Base-by-base conservation (phyloP, 1,284 basidiomycete genomes). In the Vanrija humicola region DNA sequence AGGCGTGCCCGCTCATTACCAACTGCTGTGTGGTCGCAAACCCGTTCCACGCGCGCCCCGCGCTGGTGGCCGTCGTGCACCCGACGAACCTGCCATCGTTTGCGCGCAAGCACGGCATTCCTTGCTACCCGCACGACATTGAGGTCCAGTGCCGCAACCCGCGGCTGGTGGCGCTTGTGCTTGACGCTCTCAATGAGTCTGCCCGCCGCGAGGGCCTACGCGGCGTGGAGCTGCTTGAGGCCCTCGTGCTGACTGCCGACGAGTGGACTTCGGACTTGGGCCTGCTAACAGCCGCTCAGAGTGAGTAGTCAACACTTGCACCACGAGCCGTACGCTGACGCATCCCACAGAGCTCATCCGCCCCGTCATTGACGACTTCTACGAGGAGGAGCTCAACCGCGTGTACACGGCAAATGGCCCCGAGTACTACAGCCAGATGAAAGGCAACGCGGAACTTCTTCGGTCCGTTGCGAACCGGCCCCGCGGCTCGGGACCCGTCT, bases 191-290 rank as follows among this genome's bases (percentile, higher is more conserved):
- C 69, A 92, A 93, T 66, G 77, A 75, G 1, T 77, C 85, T 1
- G 93, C 89, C 23, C 93, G 88, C 83, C 90, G 88, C 81, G 86
- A 83, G 50, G 86, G 86, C 3, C 88, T 96, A 77, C 93, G 89
- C 79, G 72, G 81, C 34, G 82, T 90, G 78, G 93, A 98, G 77
- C 72, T 86, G 51, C 77, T 94, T 34, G 84, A 89, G 71, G 85
- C 81, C 15, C 85, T 94, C 38, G 81, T 95, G 25, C 76, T 95
- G 64, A 86, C 87, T 2, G 70, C 84, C 5, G 89, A 91, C 14
- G 91, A 95, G 77, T 95, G 91, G 91, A 92, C 89, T 16, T 89
- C 90, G 0, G 86, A 92, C 80, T 88, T 77, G 60, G 90, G 90
- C 48, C 79, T 91, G 46, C 83, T 92, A 42, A 95, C 91, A 0